phyloP scores from a whole-genome alignment of 768 basidiomycete species.

The Termitomyces sp. region DNA sequence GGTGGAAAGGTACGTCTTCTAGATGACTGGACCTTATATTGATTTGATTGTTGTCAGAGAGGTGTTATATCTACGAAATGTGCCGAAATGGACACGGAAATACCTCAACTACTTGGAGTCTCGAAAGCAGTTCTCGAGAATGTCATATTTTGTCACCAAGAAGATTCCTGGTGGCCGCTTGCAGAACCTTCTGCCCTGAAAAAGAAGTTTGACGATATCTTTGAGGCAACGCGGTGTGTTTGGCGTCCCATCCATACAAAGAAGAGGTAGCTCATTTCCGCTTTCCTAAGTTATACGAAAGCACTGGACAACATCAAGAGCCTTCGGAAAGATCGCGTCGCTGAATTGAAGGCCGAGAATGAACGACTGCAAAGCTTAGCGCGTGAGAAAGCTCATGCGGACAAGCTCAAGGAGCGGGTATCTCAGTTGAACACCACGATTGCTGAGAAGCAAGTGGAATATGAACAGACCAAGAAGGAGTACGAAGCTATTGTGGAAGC shows the following conservation, averaged over 20 bases:
- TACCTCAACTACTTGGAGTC: constrained; percentile 89
- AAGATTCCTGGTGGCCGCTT: constrained; percentile 97
- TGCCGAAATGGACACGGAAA: constrained; percentile 93
- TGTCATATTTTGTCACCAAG: constrained; percentile 99
- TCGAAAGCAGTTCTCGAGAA: constrained; percentile 98
- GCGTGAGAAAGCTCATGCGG: constrained; percentile 79
- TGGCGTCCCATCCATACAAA: background rate
- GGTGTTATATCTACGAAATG: constrained; percentile 94
- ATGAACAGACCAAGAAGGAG: constrained; percentile 62
- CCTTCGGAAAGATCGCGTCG: constrained; percentile 84
- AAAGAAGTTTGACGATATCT: constrained; percentile 99
- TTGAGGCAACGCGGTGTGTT: constrained; percentile 88
- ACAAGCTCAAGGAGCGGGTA: constrained; percentile 70
- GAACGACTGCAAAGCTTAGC: constrained; percentile 75
- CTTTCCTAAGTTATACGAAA: constrained; percentile 77
- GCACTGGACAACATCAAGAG: constrained; percentile 89
- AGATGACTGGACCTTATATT: background rate
- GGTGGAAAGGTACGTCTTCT: constrained; percentile 63
- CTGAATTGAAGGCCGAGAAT: constrained; percentile 90
- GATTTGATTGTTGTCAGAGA: constrained; percentile 40
- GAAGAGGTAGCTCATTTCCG: background rate
- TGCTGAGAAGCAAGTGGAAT: constrained; percentile 64
- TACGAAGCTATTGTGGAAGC: constrained; percentile 60
- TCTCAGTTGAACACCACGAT: constrained; percentile 56
- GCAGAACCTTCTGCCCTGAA: constrained; percentile 87